These are phyloP conservation scores for Rhizopogon salebrosus DNA, from an alignment of 768 basidiomycete genomes.

Conservation along the genomic window DNA sequence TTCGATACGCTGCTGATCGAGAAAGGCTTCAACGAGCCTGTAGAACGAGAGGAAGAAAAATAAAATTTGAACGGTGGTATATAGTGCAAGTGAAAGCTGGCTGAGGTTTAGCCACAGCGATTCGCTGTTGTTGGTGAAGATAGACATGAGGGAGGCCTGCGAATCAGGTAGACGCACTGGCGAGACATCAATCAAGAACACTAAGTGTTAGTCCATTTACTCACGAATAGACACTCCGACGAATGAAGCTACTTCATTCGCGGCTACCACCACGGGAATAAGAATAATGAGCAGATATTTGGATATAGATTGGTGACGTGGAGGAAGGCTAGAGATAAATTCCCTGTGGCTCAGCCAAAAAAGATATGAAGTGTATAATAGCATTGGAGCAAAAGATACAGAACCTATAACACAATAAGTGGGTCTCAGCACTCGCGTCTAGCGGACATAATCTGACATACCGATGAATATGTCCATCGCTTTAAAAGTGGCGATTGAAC, in stretches of 20 bases:
- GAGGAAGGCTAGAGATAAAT: conserved; percentile 50
- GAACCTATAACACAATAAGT: conserved; percentile 28
- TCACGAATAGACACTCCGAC: conserved; percentile 52
- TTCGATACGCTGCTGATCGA: conserved; percentile 51
- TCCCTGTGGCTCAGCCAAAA: conserved; percentile 49
- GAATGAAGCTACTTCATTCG: conserved; percentile 64
- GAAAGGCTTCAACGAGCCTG: conserved; percentile 46
- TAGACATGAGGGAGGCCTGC: conserved; percentile 27
- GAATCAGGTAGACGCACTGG: conserved; percentile 3
- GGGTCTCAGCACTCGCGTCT: neutral
- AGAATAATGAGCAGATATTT: conserved; percentile 43
- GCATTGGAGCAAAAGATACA: conserved; percentile 59
- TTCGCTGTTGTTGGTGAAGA: conserved; percentile 33
- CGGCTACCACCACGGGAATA: conserved; percentile 48
- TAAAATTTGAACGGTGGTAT: conserved; percentile 52
- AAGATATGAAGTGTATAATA: conserved; percentile 59
- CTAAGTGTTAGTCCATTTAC: conserved; percentile 14
- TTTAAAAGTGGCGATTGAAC: conserved; percentile 41
- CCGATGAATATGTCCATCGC: conserved; percentile 57
- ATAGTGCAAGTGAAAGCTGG: conserved; percentile 52
- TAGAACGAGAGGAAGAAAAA: conserved; percentile 56
- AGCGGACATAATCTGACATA: conserved; percentile 28
- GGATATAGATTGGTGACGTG: conserved; percentile 38
- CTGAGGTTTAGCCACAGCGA: conserved; percentile 54
- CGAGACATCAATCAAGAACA: neutral